Percentiles rank a stretch among this genome's conserved stretches.
Conservation (phyloP, 1,284 basidiomycete genomes). For the Rhodotorula sp. region DNA sequence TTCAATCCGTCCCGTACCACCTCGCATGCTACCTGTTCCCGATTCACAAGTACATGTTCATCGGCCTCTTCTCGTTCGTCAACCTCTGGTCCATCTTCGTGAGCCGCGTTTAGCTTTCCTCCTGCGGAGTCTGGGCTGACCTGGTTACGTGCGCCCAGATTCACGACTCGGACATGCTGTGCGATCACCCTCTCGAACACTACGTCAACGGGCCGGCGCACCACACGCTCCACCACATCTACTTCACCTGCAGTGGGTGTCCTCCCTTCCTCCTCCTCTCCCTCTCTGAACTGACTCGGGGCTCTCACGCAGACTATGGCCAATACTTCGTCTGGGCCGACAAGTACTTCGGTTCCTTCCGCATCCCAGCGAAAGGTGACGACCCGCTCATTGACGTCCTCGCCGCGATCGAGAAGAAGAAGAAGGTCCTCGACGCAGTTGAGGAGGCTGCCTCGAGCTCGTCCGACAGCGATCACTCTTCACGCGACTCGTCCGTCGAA, state of each 20-base stretch:
- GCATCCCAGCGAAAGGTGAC: constrained; percentile 74
- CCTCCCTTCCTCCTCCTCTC: neutral
- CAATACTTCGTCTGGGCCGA: constrained; percentile 96
- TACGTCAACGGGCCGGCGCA: constrained; percentile 97
- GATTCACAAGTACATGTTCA: constrained; percentile 73
- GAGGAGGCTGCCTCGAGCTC: neutral
- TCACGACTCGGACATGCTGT: constrained; percentile 99
- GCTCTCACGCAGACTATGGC: constrained; percentile 10
- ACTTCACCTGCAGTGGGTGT: constrained; percentile 38
- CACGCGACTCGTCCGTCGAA: neutral
- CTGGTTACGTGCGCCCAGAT: constrained; percentile 58
- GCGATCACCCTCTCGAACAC: constrained; percentile 82
- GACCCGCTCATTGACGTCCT: constrained; percentile 75
- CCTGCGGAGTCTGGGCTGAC: neutral
- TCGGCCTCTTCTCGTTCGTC: constrained; percentile 78
- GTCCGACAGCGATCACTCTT: no score
- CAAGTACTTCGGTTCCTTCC: constrained; percentile 76
- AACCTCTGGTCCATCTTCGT: constrained; percentile 91
- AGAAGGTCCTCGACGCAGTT: neutral
- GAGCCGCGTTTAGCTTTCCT: constrained; percentile 38
- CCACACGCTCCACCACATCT: constrained; percentile 58
- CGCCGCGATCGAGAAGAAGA: constrained; percentile 46
- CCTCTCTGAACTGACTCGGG: neutral
- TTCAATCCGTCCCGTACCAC: constrained; percentile 93
- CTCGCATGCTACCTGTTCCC: constrained; percentile 90